Base-by-base conservation (phyloP, 2,329 filamentous ascomycete species). In the Cordyceps militaris region DNA sequence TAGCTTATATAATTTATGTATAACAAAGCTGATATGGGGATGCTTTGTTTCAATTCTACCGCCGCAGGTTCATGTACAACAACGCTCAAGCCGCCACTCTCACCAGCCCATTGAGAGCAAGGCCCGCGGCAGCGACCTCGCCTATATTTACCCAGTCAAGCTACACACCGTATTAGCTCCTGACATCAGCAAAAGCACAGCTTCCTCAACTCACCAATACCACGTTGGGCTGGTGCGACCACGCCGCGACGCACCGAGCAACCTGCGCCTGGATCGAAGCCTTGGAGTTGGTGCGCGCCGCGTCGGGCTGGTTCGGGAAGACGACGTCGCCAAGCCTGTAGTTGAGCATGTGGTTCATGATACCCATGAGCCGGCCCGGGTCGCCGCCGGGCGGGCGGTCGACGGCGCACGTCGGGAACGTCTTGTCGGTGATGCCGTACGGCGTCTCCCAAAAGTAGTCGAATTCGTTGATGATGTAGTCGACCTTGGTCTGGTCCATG, bases 401-500 rank as follows among this genome's bases (percentile, higher is more conserved):
- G 3, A 89, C 76, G 11, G 74, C 73, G 72, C 89, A 93, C 43
- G 79, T 80, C 65, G 84, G 83, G 65, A 88, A 85, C 16, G 73
- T 74, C 0, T 78, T 70, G 51, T 80, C 73, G 1, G 78, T 81
- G 61, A 85, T 83, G 62, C 88, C 83, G 71, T 80, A 92, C 0
- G 81, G 77, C 46, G 87, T 93, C 69, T 93, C 89, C 74, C 87
- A 91, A 63, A 87, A 80, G 70, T 83, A 84, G 24, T 73, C 71
- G 66, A 85, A 88, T 66, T 88, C 79, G 66, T 81, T 75, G 57
- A 87, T 74, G 56, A 89, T 82, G 66, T 85, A 88, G 26, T 81
- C 74, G n/a, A 82, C 79, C 51, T 73, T 68, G 32, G 65, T 69
- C 1, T 72, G 74, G 60, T 83, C 74, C 58, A 75, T 68, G 52